Evolutionary conservation across 2,329 filamentous ascomycete genomes (phyloP).

Genomic region (Neopestalotiopsis sp.): DNA sequence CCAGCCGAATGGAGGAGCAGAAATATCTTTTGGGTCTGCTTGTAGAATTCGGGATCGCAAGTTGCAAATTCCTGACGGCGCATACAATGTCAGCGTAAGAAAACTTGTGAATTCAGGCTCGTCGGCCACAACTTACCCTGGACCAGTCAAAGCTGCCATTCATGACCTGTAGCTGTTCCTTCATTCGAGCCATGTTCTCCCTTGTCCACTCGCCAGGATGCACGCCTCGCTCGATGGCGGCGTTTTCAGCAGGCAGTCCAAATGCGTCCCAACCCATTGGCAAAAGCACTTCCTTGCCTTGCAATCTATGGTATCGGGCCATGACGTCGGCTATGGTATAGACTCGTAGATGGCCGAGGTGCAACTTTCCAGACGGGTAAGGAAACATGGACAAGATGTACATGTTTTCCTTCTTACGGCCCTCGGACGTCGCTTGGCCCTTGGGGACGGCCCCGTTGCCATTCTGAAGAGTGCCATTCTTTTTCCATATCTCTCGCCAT

Average conservation of each 20-base stretch:
- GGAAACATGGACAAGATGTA: constrained; percentile 94
- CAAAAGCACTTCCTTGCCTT: constrained; percentile 76
- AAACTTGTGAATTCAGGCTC: not conserved
- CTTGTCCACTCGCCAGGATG: constrained; percentile 81
- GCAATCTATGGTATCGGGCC: constrained; percentile 76
- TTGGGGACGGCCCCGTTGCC: not conserved
- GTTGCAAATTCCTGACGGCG: constrained; percentile 75
- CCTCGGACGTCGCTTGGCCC: constrained; percentile 17
- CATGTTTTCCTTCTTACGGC: constrained; percentile 42
- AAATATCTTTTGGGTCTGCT: constrained; percentile 88
- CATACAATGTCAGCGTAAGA: constrained; percentile 12
- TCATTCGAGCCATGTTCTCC: constrained; percentile 84
- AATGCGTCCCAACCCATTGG: constrained; percentile 98
- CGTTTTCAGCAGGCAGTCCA: constrained; percentile 89
- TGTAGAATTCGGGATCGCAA: constrained; percentile 85
- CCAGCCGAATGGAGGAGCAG: constrained; percentile 75
- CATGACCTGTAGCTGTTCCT: constrained; percentile 78
- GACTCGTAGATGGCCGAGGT: constrained; percentile 86
- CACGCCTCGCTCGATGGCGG: constrained; percentile 81
- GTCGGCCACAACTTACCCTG: constrained; percentile 59
- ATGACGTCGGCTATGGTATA: constrained; percentile 91
- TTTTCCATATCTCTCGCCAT: constrained; percentile 56
- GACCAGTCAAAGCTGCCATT: constrained; percentile 87
- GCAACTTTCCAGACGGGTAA: constrained; percentile 85
- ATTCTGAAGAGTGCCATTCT: constrained; percentile 17